phyloP scores from a whole-genome alignment of 495 filamentous ascomycete species.

The Penicillium turbatum region DNA sequence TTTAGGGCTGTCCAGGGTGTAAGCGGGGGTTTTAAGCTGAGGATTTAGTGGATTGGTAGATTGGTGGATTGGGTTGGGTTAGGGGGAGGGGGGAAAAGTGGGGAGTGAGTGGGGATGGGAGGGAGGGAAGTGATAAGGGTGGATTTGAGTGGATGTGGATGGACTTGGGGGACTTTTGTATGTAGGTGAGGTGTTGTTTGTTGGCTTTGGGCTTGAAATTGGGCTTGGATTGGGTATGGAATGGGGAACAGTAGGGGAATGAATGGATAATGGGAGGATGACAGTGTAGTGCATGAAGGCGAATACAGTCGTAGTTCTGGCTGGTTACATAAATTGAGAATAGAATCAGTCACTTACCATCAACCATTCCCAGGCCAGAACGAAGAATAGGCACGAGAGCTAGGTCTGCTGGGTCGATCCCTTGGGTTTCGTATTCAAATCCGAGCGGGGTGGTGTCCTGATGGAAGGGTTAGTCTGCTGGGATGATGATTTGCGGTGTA shows the following conservation, averaged over 20 bases:
- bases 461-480: not conserved
- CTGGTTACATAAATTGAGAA: not conserved
- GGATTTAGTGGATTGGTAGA: no score
- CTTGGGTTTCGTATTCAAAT: constrained; percentile 60
- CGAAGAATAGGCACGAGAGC: constrained; percentile 89
- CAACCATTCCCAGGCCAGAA: constrained; percentile 85
- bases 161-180: no score
- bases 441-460: constrained; percentile 74
- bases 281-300: not conserved
- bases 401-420: constrained; percentile 57
- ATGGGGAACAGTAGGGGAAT: not conserved
- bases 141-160: not conserved
- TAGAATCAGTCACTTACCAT: constrained; percentile 44
- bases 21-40: constrained; percentile 3
- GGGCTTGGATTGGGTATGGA: not conserved
- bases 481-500: no score
- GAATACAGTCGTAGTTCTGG: not conserved
- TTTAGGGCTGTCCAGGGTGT: constrained; percentile 57
- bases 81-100: not conserved
- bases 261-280: not conserved
- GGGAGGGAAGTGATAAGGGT: not conserved
- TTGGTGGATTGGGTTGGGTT: not conserved
- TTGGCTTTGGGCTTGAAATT: no score
- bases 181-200: no score
- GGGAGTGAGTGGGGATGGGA: not conserved